A percentile compares a stretch with the other conserved stretches of the same genome.
phyloP scores from a whole-genome alignment of 1,284 basidiomycete genomes.

The Agaricales sp. region DNA sequence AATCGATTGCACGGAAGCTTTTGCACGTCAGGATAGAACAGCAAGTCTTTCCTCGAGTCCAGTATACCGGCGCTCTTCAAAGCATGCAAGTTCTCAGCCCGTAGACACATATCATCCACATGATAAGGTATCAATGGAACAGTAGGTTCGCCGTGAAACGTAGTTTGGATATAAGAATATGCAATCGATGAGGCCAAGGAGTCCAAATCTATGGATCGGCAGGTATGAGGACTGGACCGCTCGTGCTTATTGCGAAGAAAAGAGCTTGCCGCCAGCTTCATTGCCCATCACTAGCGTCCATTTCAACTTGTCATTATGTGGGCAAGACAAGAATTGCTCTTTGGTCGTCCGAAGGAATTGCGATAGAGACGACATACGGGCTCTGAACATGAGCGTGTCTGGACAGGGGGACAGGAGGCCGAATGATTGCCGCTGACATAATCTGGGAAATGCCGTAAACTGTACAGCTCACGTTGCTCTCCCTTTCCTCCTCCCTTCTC shows the following conservation, averaged over 20 bases:
- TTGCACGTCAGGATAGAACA: constrained; percentile 23
- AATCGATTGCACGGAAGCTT: constrained; percentile 56
- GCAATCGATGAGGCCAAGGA: constrained; percentile 76
- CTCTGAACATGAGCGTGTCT: too few species aligned
- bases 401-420: too few species aligned
- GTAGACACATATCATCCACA: constrained; percentile 61
- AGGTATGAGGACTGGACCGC: constrained; percentile 4
- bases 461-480: too few species aligned
- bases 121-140: constrained; percentile 72
- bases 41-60: constrained; percentile 35
- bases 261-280: constrained; percentile 74
- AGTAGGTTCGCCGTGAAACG: constrained; percentile 37
- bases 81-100: constrained; percentile 81
- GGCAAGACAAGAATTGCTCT: constrained; percentile 27
- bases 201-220: constrained; percentile 85
- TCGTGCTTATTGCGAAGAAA: constrained; percentile 8
- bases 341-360: constrained; percentile 29
- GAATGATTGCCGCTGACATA: too few species aligned
- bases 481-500: too few species aligned
- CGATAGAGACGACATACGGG: constrained; percentile 8
- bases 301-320: constrained; percentile 26
- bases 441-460: too few species aligned
- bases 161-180: constrained; percentile 61
- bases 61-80: constrained; percentile 48
- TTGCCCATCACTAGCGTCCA: constrained; percentile 89